Conservation (phyloP, 768 basidiomycete genomes). For the Podaxis sp. region DNA sequence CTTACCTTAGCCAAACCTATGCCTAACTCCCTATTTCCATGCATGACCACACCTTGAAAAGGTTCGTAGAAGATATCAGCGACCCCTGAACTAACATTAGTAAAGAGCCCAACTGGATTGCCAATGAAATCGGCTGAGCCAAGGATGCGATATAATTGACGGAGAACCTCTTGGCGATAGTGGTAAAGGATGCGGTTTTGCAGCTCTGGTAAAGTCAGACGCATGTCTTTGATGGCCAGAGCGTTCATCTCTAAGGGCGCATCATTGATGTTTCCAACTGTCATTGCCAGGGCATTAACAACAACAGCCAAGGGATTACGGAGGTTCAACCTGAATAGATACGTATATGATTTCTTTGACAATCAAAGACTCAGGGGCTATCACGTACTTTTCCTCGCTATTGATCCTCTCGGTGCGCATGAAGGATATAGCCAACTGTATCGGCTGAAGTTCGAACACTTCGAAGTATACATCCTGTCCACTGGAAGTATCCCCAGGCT, state of each 20-base stretch:
- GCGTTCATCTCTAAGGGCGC: slow-evolving; percentile 94
- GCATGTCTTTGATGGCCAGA: slow-evolving; percentile 90
- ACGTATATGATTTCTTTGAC: background rate
- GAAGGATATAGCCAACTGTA: slow-evolving; percentile 89
- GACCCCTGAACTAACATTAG: slow-evolving; percentile 96
- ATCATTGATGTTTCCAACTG: slow-evolving; percentile 94
- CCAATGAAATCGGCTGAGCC: slow-evolving; percentile 98
- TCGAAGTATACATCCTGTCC: slow-evolving; percentile 94
- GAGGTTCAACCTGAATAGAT: slow-evolving; percentile 53
- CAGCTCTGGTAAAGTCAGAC: slow-evolving; percentile 79
- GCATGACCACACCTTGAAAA: slow-evolving; percentile 94
- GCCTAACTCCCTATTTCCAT: slow-evolving; percentile 91
- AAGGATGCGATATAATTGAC: slow-evolving; percentile 92
- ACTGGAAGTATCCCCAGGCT: slow-evolving; percentile 58
- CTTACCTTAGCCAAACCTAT: slow-evolving; percentile 89
- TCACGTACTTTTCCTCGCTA: slow-evolving; percentile 83
- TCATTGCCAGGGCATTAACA: slow-evolving; percentile 93
- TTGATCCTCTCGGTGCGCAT: slow-evolving; percentile 95
- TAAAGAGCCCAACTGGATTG: slow-evolving; percentile 96
- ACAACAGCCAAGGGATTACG: slow-evolving; percentile 92
- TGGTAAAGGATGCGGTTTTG: slow-evolving; percentile 84
- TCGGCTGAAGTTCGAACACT: slow-evolving; percentile 90
- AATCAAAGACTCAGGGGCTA: background rate
- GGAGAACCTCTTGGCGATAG: slow-evolving; percentile 89
- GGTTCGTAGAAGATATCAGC: slow-evolving; percentile 99